These are phyloP conservation scores for Suillus paluster DNA, from an alignment of 768 basidiomycete genomes.

Conservation along the genomic window DNA sequence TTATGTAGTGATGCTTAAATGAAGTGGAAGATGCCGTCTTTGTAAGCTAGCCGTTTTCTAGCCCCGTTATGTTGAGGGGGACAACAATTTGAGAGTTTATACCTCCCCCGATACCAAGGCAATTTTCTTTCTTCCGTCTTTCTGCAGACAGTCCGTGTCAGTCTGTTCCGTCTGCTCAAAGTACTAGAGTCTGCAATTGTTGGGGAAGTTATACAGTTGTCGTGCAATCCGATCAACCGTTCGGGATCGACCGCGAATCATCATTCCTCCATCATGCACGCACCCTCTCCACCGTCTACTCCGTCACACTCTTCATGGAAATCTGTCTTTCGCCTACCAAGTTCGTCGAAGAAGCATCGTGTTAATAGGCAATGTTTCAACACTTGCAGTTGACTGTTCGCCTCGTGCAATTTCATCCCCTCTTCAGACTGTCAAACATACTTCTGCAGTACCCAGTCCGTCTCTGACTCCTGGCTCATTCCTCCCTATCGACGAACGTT, in stretches of 20 bases:
- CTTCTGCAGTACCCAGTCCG: slow-evolving; percentile 47
- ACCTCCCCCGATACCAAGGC: slow-evolving; percentile 7
- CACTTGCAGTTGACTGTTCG: slow-evolving; percentile 55
- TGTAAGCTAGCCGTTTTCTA: slow-evolving; percentile 28
- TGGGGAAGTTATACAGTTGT: not conserved
- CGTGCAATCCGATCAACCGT: slow-evolving; percentile 24
- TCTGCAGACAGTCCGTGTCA: not conserved
- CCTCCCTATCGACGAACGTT: slow-evolving; percentile 60
- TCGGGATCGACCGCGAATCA: slow-evolving; percentile 28
- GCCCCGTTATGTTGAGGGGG: slow-evolving; percentile 20
- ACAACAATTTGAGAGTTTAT: slow-evolving; percentile 13
- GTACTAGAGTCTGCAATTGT: not conserved
- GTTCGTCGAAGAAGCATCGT: slow-evolving; percentile 62
- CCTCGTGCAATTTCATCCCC: slow-evolving; percentile 33
- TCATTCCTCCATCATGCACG: slow-evolving; percentile 27
- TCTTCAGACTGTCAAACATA: slow-evolving; percentile 25
- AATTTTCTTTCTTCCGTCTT: slow-evolving; percentile 13
- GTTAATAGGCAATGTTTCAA: slow-evolving; percentile 40
- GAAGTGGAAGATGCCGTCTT: slow-evolving; percentile 35
- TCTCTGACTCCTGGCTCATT: slow-evolving; percentile 61
- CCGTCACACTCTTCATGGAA: slow-evolving; percentile 57
- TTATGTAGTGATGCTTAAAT: slow-evolving; percentile 6
- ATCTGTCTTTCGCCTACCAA: slow-evolving; percentile 73
- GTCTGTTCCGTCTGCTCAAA: not conserved
- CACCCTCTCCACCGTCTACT: slow-evolving; percentile 25